Evolutionary conservation across 2,329 filamentous ascomycete genomes (phyloP).

Genomic region (Cladophialophora carrionii): DNA sequence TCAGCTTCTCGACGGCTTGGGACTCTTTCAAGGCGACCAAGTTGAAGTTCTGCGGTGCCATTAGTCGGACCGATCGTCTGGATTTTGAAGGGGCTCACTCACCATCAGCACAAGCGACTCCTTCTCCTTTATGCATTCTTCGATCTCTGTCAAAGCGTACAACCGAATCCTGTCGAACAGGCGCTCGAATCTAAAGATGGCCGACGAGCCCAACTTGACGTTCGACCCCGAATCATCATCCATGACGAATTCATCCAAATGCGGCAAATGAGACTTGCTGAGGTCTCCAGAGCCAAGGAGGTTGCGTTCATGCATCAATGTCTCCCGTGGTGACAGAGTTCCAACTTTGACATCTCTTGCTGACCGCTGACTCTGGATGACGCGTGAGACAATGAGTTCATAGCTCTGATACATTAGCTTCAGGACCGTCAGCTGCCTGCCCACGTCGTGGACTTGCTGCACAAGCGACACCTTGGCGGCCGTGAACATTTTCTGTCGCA

Average conservation of each 20-base stretch:
- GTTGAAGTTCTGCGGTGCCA: constrained; percentile 68
- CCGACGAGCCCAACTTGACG: constrained; percentile 51
- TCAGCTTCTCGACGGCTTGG: constrained; percentile 70
- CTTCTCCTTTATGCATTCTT: constrained; percentile 69
- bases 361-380: constrained; percentile 57
- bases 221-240: constrained; percentile 32
- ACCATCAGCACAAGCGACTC: constrained; percentile 70
- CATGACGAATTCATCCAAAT: constrained; percentile 14
- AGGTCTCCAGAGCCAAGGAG: neutral
- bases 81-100: constrained; percentile 38
- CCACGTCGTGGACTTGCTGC: constrained; percentile 61
- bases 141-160: constrained; percentile 66
- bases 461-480: constrained; percentile 52
- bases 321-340: constrained; percentile 4
- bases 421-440: constrained; percentile 63
- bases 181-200: constrained; percentile 63
- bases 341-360: constrained; percentile 11
- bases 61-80: neutral
- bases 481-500: constrained; percentile 61
- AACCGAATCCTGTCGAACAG: constrained; percentile 64
- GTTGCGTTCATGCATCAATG: neutral
- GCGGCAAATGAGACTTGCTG: constrained; percentile 8
- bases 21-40: constrained; percentile 76
- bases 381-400: constrained; percentile 63
- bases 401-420: constrained; percentile 66